phyloP scores from a whole-genome alignment of 345 rosid species.

The Rhodomyrtus tomentosa region DNA sequence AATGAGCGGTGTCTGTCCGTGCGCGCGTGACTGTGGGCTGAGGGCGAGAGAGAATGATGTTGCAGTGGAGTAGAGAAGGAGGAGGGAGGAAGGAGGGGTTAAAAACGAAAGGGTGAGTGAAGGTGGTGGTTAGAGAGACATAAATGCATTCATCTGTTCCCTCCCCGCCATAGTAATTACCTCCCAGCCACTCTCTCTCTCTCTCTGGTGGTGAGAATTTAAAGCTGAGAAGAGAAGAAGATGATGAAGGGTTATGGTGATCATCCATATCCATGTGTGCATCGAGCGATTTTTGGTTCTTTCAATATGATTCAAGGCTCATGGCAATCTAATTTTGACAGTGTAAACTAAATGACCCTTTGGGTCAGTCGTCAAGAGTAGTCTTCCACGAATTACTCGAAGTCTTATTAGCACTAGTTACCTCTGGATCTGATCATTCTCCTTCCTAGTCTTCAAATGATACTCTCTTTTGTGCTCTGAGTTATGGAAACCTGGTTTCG shows the following conservation, averaged over 20 bases:
- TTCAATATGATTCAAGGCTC: neutral
- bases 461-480: neutral
- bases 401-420: neutral
- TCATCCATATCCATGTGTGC: neutral
- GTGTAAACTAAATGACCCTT: neutral
- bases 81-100: neutral
- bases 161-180: neutral
- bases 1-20: neutral
- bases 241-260: neutral
- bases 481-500: neutral
- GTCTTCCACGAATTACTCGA: neutral
- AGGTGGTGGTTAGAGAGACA: slow-evolving; percentile 15
- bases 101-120: neutral
- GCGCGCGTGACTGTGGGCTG: neutral
- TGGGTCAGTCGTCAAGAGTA: neutral
- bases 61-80: neutral
- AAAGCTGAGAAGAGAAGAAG: neutral
- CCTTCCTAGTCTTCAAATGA: neutral
- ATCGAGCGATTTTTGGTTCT: neutral
- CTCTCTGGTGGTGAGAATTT: neutral
- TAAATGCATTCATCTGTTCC: slow-evolving; percentile 45
- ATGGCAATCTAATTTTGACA: neutral
- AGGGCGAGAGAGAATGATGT: neutral
- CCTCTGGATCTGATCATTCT: neutral
- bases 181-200: neutral